These are phyloP conservation scores for Aspergillus japonicus DNA, from an alignment of 2,329 filamentous ascomycete genomes.

Conservation along the genomic window DNA sequence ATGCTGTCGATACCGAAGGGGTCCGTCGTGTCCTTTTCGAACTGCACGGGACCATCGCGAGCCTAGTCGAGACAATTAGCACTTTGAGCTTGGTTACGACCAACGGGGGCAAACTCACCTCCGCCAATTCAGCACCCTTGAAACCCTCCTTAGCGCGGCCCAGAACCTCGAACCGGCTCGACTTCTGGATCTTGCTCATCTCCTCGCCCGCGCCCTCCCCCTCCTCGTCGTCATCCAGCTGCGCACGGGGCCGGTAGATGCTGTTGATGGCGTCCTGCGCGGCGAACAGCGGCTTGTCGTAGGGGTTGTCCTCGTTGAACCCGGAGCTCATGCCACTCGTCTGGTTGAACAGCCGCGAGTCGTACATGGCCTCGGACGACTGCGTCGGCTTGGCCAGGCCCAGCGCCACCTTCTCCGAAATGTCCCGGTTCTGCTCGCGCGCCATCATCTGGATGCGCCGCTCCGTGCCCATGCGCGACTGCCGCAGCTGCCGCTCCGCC, in stretches of 20 bases:
- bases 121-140: constrained; percentile 75
- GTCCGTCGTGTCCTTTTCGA: constrained; percentile 84
- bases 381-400: constrained; percentile 93
- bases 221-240: constrained; percentile 72
- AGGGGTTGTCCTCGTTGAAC: constrained; percentile 96
- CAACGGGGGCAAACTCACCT: constrained; percentile 53
- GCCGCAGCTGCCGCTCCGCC: constrained; percentile 83
- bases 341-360: constrained; percentile 93
- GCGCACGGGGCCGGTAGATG: constrained; percentile 80
- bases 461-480: constrained; percentile 94
- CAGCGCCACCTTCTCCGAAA: constrained; percentile 93
- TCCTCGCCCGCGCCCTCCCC: constrained; percentile 77
- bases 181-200: constrained; percentile 84
- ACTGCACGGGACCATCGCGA: constrained; percentile 89
- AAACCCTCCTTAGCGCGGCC: constrained; percentile 83
- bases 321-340: constrained; percentile 85
- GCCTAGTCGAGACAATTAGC: constrained; percentile 46
- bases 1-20: constrained; percentile 95
- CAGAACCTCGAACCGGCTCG: constrained; percentile 81
- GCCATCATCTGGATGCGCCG: constrained; percentile 89
- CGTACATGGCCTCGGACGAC: constrained; percentile 92
- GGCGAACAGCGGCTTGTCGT: constrained; percentile 95
- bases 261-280: constrained; percentile 92
- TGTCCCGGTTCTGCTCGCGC: constrained; percentile 92
- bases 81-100: not conserved